These are phyloP conservation scores for Lenzites betulinus DNA, from an alignment of 768 basidiomycete species.

Conservation along the genomic window DNA sequence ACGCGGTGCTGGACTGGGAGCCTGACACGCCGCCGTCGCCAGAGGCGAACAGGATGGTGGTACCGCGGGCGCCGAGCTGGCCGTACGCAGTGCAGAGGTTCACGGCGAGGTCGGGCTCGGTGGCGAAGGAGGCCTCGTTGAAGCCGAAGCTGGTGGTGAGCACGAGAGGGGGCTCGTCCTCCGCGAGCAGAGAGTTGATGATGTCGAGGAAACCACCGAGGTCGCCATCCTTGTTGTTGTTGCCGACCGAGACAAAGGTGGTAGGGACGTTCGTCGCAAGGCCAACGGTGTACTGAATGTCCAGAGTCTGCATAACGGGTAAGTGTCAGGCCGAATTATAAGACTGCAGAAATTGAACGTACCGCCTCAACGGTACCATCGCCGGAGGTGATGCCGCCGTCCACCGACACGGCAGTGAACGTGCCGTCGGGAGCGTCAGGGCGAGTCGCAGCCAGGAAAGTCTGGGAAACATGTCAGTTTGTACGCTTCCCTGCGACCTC, in stretches of 20 bases:
- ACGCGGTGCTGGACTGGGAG: slow-evolving; percentile 20
- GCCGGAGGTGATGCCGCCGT: slow-evolving; percentile 46
- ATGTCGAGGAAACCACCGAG: slow-evolving; percentile 29
- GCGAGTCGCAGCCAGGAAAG: slow-evolving; percentile 52
- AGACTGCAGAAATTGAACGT: slow-evolving; percentile 23
- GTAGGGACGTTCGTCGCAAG: slow-evolving; percentile 32
- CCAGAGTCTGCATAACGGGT: slow-evolving; percentile 17
- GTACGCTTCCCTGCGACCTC: slow-evolving; percentile 32
- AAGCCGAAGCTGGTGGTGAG: slow-evolving; percentile 33
- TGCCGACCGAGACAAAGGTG: slow-evolving; percentile 30
- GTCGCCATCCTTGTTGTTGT: slow-evolving; percentile 21
- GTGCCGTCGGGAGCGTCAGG: slow-evolving; percentile 41
- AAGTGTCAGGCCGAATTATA: background rate
- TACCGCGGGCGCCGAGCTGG: slow-evolving; percentile 34
- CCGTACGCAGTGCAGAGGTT: slow-evolving; percentile 31
- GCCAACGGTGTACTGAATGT: slow-evolving; percentile 33
- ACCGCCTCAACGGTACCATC: slow-evolving; percentile 64
- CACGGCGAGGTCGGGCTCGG: slow-evolving; percentile 23
- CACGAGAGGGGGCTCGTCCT: slow-evolving; percentile 29
- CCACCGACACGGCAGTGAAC: slow-evolving; percentile 30
- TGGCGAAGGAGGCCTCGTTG: slow-evolving; percentile 27
- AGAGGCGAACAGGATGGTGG: slow-evolving; percentile 35
- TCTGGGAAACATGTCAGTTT: slow-evolving; percentile 32
- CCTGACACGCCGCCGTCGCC: slow-evolving; percentile 36
- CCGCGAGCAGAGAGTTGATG: slow-evolving; percentile 27